Evolutionary conservation across 1,139 yeast species (phyloP), one percentile per base, ranked within the genome.

Genomic region (Diutina pseudorugosa): DNA sequence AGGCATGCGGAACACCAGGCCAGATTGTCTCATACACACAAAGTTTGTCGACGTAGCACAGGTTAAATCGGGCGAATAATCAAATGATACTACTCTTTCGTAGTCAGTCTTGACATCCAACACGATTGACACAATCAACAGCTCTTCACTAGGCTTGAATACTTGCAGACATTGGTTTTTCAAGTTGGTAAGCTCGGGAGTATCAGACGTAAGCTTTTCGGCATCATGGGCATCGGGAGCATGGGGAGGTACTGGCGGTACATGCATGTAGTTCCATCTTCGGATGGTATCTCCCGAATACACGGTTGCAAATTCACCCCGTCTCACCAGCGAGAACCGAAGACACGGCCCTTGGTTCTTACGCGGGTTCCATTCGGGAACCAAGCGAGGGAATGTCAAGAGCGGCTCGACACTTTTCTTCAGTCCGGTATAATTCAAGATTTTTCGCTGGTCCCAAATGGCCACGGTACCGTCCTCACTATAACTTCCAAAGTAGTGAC

Each of bases 1-100:
- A 0, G 84, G 79, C 93, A 87, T 87, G 55, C 87, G 72, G 65
- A 86, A 90, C 0, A 89, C 84, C 51, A 88, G 84, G 1, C 96
- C 96, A 1, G 95, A 85, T 61, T 88, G 95, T 57, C 96, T 72
- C 85, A 90, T 85, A 65, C 96, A 90, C 41, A 90, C 82, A 57
- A 87, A 76, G 56, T 71, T 70, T 43, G 79, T 76, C n/a, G 79
- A 72, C 0, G 79, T 74, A 47, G 67, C 66, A 0, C 76, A 65
- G 2, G 62, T 56, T 2, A 66, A 56, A 58, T 82, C 83, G 1
- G 88, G 83, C 4, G 85, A 80, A 63, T 89, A 90, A 63, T 90
- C 96, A 66, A 85, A 89, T 0, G 95, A 84, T 0, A 85, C 81
- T 2, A 90, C 95, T 58, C 91, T 76, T 59, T 89, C 95, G 61